Base-by-base conservation (phyloP, 2,329 filamentous ascomycete species). In the Cordyceps tenuipes region DNA sequence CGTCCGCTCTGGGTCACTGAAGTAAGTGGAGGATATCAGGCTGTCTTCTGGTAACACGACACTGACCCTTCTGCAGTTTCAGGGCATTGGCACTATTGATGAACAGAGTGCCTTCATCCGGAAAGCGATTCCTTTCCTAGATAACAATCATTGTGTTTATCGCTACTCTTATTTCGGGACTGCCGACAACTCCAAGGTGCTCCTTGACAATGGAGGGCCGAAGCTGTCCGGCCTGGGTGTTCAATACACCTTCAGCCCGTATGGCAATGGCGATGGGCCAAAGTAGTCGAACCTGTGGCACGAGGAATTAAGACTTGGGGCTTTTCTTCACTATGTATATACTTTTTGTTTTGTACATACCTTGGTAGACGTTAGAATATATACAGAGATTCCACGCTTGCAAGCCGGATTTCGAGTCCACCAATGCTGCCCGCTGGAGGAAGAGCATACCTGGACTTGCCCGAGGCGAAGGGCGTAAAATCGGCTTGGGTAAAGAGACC, bases 1-100 rank as follows among this genome's bases (percentile, higher is more conserved):
- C 71, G 72, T 60, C 69, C 70, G 21, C 66, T 80, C 62, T 80
- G 73, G 74, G 67, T 80, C 44, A 78, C 75, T 34, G 78, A 81
- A 66, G 65, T 67, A 54, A 39, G 61, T 34, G 7, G 29, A 29
- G 29, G 29, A 29, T 6, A 29, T 6, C 4, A 5, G 29, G 29
- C 7, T 29, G 29, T 21, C 5, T 19, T 5, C 6, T 46, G 17
- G n/a, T 51, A 19, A 12, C 8, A 34, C 17, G 8, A 50, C 26
- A 19, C 5, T 51, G 47, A 15, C 15, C 17, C 1, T 7, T 5
- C 12, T 46, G 9, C 26, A 63, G 61, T 66, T 66, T 36, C 55
- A 64, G 53, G 63, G 53, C 19, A 76, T 76, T 62, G 76, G 74
- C 61, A 68, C 71, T 34, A 64, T 66, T 13, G 72, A 75, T 56